Evolutionary conservation across 2,329 filamentous ascomycete species (phyloP), one percentile per base, ranked within the genome.

Genomic region (Amauroascus verrucosus): DNA sequence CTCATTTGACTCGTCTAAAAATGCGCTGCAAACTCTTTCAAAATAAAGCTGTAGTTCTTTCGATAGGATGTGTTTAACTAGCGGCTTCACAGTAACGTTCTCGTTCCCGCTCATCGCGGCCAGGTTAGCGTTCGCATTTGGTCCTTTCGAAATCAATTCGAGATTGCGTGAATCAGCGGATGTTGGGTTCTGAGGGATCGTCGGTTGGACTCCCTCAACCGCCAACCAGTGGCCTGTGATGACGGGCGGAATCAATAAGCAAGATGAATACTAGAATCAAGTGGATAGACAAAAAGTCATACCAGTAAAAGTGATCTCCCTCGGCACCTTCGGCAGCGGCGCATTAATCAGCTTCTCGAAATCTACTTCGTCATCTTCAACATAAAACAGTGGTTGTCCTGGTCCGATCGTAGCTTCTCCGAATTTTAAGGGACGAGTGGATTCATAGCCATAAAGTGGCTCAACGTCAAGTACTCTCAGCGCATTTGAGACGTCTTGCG

Each of bases 341-440:
- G 89, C 89, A 72, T 98, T 98, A 67, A 98, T 96, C 60, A 98
- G 76, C 75, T 97, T 97, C 74, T 98, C 93, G 66, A 98, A 97
- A 70, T 98, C 93, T 52, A 97, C 85, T 74, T 98, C 93, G 66
- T 98, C 93, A 67, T 98, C 93, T 65, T 98, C 93, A 35, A 98
- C 86, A 67, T 98, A 98, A 71, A 91, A 98, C 20, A 98, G 75
- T 51, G 91, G 89, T 70, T 98, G 93, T 8, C 91, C 90, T 13
- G 90, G 89, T 0, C 93, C 93, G 56, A 98, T 75, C 54, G 87
- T 94, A 2, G 93, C 93, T 70, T 98, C 93, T 49, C 93, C 93
- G 65, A 94, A 98, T 52, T 86, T 81, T 62, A 98, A 73, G 24
- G 90, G 88, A 49, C 91, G 78, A 40, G 88, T 93, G 32, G 89